Evolutionary conservation across 2,329 filamentous ascomycete species (phyloP), one percentile per base, ranked within the genome.

Genomic region (Pseudogymnoascus sp.): DNA sequence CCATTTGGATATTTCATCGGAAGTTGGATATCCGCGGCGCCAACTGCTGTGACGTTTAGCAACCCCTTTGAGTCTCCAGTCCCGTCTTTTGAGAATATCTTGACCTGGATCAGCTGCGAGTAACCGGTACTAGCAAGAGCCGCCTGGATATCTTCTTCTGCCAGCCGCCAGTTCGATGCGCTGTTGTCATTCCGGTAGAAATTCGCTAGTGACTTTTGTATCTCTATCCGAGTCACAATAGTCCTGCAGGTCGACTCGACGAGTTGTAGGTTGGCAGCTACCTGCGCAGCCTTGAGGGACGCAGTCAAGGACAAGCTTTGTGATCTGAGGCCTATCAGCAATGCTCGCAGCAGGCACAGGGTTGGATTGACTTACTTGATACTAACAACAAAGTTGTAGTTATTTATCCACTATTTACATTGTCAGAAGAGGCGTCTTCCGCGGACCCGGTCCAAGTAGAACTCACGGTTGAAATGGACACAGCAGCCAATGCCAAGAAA

Each of bases 241-340:
- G 89, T 88, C 63, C 82, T 80, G 71, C 87, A 89, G 64, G 86
- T 88, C 34, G 89, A 89, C 76, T 92, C 85, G 68, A 96, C 85
- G 61, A 96, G 82, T 61, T 90, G 81, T 63, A 97, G 83, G 72
- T 91, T 89, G 61, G 90, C 88, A 5, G 89, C 81, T 66, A 97
- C 82, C 72, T 93, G 89, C 31, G 89, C 87, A 18, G 92, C 89
- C 75, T 96, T 96, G 72, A 96, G 85, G 2, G 89, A 92, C 5
- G 93, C 93, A 1, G 91, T 91, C 66, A 96, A 81, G 25, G 86
- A 79, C 59, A 97, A 84, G 61, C 87, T 84, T 61, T 84, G 81
- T 11, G 84, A 76, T 59, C 82, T 79, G 60, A 36, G 5, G 28
- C 34, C 1, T 11, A 63, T 69, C 61, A 67, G 66, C 28, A 62